Percentiles rank a stretch among this genome's conserved stretches.
Evolutionary conservation across 208 protist species (phyloP).

Genomic region (Trypanosoma scelopori): DNA sequence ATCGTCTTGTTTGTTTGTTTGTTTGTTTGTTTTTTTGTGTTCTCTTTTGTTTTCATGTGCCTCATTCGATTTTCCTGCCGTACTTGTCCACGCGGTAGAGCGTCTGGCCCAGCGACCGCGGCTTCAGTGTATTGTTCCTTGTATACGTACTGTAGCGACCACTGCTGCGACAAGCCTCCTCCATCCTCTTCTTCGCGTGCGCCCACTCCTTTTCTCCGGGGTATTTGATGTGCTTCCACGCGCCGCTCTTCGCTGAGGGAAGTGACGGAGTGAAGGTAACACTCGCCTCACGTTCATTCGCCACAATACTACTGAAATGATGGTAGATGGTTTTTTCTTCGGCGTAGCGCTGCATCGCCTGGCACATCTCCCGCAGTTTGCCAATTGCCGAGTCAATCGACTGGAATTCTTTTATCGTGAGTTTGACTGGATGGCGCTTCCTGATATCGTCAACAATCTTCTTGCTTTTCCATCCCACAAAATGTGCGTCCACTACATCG

Average conservation of each 20-base stretch:
- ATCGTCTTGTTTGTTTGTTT: conserved; percentile 10
- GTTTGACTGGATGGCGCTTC: conserved; percentile 73
- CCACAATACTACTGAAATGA: conserved; percentile 82
- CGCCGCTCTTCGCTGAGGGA: conserved; percentile 34
- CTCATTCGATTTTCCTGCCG: conserved; percentile 74
- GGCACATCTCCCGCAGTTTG: conserved; percentile 83
- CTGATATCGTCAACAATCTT: conserved; percentile 81
- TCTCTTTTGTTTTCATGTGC: conserved; percentile 13
- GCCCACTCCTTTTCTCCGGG: conserved; percentile 86
- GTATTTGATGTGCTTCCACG: conserved; percentile 60
- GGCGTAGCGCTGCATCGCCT: conserved; percentile 65
- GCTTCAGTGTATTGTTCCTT: conserved; percentile 61
- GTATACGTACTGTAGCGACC: conserved; percentile 78
- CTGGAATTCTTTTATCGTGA: conserved; percentile 85
- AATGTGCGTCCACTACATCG: conserved; percentile 86
- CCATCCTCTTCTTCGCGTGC: conserved; percentile 60
- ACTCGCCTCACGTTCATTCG: conserved; percentile 71
- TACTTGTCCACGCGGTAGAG: conserved; percentile 88
- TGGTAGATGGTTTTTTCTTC: conserved; percentile 64
- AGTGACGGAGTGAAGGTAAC: conserved; percentile 63
- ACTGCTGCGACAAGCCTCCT: conserved; percentile 63
- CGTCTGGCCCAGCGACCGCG: conserved; percentile 66
- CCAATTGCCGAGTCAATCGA: conserved; percentile 58
- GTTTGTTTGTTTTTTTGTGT: conserved; percentile 18
- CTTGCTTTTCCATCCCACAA: conserved; percentile 88